A percentile compares a stretch with the other conserved stretches of the same genome.
These are phyloP conservation scores for Debaryomyces subglobosus DNA, from an alignment of 1,139 yeast genomes.

Conservation along the genomic window DNA sequence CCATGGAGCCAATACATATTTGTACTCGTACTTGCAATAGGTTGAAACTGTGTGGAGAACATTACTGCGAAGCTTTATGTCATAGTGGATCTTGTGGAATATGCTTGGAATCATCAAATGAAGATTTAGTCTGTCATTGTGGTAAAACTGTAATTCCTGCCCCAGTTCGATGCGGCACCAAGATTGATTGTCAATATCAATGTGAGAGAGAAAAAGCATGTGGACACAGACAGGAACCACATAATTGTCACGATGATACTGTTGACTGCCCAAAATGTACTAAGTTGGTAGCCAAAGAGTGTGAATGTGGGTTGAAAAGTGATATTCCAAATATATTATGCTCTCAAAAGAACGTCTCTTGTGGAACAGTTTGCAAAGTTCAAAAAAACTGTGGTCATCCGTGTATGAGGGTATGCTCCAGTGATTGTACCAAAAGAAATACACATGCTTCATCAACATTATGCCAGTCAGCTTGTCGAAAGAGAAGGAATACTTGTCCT, in stretches of 20 bases:
- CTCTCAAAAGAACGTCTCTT: slow-evolving; percentile 68
- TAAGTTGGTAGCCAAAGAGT: slow-evolving; percentile 57
- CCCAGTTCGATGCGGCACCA: slow-evolving; percentile 89
- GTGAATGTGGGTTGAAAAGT: slow-evolving; percentile 69
- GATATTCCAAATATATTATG: slow-evolving; percentile 69
- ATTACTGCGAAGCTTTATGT: slow-evolving; percentile 73
- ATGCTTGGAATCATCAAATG: slow-evolving; percentile 80
- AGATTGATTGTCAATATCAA: slow-evolving; percentile 67
- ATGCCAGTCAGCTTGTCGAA: slow-evolving; percentile 63
- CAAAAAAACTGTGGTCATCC: slow-evolving; percentile 68
- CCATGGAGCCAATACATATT: slow-evolving; percentile 75
- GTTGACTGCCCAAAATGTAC: slow-evolving; percentile 80
- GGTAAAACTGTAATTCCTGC: slow-evolving; percentile 81
- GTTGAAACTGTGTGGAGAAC: slow-evolving; percentile 70
- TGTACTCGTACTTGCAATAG: slow-evolving; percentile 75
- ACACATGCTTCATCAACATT: slow-evolving; percentile 35
- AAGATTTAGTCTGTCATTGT: slow-evolving; percentile 82
- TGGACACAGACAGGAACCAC: slow-evolving; percentile 77
- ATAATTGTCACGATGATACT: slow-evolving; percentile 71
- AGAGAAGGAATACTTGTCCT: slow-evolving; percentile 55
- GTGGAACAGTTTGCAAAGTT: slow-evolving; percentile 69
- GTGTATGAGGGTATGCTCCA: slow-evolving; percentile 63
- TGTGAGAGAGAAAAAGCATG: slow-evolving; percentile 66
- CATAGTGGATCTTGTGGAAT: slow-evolving; percentile 86
- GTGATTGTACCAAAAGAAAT: slow-evolving; percentile 35